These are phyloP conservation scores for Curvularia hawaiiensis DNA, from an alignment of 2,329 filamentous ascomycete species.

Conservation along the genomic window DNA sequence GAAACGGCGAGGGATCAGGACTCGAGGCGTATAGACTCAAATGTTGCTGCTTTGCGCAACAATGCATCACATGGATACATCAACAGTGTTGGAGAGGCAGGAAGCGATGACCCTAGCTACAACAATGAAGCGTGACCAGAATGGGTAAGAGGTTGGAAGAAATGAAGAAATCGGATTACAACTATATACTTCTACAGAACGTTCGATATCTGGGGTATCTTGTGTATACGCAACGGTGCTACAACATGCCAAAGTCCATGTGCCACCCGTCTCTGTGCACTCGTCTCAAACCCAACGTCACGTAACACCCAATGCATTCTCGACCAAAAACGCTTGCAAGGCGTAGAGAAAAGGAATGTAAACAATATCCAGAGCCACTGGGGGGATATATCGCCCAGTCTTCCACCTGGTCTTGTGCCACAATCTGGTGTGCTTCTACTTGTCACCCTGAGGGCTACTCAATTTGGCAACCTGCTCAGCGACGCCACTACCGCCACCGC, in stretches of 20 bases:
- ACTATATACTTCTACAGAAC: slow-evolving; percentile 12
- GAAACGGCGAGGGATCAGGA: background rate
- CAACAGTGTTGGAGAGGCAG: background rate
- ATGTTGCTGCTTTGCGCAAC: background rate
- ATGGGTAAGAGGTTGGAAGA: background rate
- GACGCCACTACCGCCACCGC: slow-evolving; percentile 36
- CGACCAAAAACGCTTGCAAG: slow-evolving; percentile 4
- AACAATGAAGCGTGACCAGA: background rate
- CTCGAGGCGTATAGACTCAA: background rate
- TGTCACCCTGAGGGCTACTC: slow-evolving; percentile 25
- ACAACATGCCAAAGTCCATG: slow-evolving; percentile 10
- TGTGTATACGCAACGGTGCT: slow-evolving; percentile 13
- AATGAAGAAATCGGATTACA: slow-evolving; percentile 1
- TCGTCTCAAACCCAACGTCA: slow-evolving; percentile 15
- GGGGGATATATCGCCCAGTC: background rate
- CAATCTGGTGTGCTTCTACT: slow-evolving; percentile 3
- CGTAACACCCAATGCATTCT: slow-evolving; percentile 13
- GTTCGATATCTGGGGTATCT: slow-evolving; percentile 23
- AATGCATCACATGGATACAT: background rate
- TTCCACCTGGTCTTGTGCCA: slow-evolving; percentile 5
- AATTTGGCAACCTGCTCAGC: slow-evolving; percentile 43
- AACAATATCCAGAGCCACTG: background rate
- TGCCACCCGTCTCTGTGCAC: slow-evolving; percentile 14
- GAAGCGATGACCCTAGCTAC: background rate
- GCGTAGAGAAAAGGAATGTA: background rate